These are phyloP conservation scores for Gastrolobium villosum DNA, from an alignment of 306 rosid species.

Conservation along the genomic window DNA sequence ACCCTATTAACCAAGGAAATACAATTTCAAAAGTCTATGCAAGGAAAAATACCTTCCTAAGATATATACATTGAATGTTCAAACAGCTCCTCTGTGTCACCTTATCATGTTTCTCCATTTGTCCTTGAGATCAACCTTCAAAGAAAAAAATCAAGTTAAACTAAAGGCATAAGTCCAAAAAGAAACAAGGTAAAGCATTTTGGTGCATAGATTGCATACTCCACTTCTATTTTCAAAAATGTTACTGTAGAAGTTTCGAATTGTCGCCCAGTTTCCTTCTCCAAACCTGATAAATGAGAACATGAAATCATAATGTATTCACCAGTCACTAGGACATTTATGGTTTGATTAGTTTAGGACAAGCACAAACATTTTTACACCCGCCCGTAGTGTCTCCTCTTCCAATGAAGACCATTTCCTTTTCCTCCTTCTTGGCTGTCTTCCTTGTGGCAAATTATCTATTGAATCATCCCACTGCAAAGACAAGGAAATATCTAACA, in stretches of 20 bases:
- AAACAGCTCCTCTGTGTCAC: slow-evolving; percentile 9
- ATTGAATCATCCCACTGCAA: slow-evolving; percentile 86
- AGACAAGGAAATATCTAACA: slow-evolving; percentile 26
- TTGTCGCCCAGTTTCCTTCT: slow-evolving; percentile 76
- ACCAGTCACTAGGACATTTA: slow-evolving; percentile 24
- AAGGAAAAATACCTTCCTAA: slow-evolving; percentile 37
- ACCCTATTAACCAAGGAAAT: slow-evolving; percentile 9
- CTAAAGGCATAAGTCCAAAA: slow-evolving; percentile 6
- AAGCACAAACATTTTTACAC: slow-evolving; percentile 66
- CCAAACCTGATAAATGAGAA: slow-evolving; percentile 72
- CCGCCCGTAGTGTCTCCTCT: slow-evolving; percentile 77
- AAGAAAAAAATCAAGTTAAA: slow-evolving; percentile 29
- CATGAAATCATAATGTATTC: slow-evolving; percentile 5
- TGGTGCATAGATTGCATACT: slow-evolving; percentile 54
- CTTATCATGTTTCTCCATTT: slow-evolving; percentile 87
- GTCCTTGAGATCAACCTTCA: slow-evolving; percentile 92
- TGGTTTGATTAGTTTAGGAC: slow-evolving; percentile 39
- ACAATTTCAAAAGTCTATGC: slow-evolving; percentile 5
- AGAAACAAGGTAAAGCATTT: slow-evolving; percentile 33
- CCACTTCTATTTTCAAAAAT: slow-evolving; percentile 74
- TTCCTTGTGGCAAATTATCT: slow-evolving; percentile 49
- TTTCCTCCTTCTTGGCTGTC: slow-evolving; percentile 59
- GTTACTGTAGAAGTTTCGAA: slow-evolving; percentile 58
- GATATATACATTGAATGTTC: slow-evolving; percentile 35
- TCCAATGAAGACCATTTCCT: slow-evolving; percentile 78